Conservation (phyloP, 768 basidiomycete genomes). For the Bullera alba region DNA sequence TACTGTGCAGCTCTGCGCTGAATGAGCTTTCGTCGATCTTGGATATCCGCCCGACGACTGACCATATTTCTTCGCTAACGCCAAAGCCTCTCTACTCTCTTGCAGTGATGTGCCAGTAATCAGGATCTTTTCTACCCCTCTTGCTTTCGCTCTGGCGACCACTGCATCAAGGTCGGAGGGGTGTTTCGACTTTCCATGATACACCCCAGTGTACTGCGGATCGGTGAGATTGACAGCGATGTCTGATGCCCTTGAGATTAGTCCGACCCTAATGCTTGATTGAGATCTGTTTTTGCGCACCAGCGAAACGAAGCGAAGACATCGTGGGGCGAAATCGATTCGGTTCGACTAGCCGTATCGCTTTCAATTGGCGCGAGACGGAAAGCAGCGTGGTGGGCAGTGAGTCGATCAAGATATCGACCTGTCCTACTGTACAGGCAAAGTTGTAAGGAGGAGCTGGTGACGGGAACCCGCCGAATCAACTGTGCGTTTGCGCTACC, state of each 20-base stretch:
- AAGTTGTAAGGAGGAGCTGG: no score
- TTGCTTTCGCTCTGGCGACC: constrained; percentile 54
- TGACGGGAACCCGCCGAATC: no score
- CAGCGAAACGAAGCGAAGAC: no score
- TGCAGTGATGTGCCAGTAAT: constrained; percentile 66
- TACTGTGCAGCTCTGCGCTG: constrained; percentile 58
- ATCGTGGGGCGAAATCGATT: no score
- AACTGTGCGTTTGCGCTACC: no score
- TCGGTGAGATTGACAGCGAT: constrained; percentile 51
- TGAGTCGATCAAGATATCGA: no score
- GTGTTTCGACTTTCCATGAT: constrained; percentile 48
- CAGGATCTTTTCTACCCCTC: constrained; percentile 64
- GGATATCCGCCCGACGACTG: constrained; percentile 6
- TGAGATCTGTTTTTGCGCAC: no score
- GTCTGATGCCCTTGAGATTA: constrained; percentile 28
- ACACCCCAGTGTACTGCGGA: constrained; percentile 47
- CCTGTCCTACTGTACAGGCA: no score
- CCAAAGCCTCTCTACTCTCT: constrained; percentile 58
- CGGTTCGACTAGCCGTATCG: no score
- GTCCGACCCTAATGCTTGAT: no score
- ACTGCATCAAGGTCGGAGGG: constrained; percentile 61
- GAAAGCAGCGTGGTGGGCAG: no score
- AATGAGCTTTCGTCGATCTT: background rate
- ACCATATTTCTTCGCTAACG: constrained; percentile 59
- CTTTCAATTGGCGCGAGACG: no score